These are phyloP conservation scores for Daphne laureola DNA, from an alignment of 441 rosid genomes.

Conservation along the genomic window DNA sequence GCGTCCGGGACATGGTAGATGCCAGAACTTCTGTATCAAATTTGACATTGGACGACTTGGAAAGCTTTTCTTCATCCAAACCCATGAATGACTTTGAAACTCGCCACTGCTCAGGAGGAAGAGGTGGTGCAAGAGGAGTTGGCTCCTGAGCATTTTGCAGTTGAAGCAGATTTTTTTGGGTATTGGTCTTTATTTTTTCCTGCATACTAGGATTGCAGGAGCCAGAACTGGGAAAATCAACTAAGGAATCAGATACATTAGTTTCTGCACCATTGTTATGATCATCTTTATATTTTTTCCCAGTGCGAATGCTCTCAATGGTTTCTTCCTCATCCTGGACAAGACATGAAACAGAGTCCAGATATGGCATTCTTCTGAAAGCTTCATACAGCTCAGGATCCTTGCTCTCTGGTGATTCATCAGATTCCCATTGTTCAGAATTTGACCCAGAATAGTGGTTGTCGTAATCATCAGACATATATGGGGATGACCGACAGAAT, in stretches of 20 bases:
- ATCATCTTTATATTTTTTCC: conserved; percentile 14
- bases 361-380: conserved; percentile 27
- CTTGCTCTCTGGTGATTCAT: conserved; percentile 38
- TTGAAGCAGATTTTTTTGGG: conserved; percentile 19
- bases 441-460: conserved; percentile 55
- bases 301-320: conserved; percentile 12
- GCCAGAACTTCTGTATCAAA: conserved; percentile 28
- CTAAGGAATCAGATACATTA: conserved; percentile 20
- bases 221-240: conserved; percentile 56
- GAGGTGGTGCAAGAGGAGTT: conserved; percentile 61
- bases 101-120: conserved; percentile 69
- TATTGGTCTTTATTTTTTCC: conserved; percentile 17
- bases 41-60: conserved; percentile 23
- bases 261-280: conserved; percentile 33
- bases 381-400: conserved; percentile 41
- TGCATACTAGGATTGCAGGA: conserved; percentile 25
- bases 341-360: conserved; percentile 34
- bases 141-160: conserved; percentile 27
- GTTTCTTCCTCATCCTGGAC: conserved; percentile 21
- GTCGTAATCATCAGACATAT: conserved; percentile 57
- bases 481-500: conserved; percentile 74
- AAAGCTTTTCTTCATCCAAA: conserved; percentile 24
- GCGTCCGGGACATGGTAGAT: conserved; percentile 22
- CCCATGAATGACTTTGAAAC: conserved; percentile 31
- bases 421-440: conserved; percentile 85